Conservation (phyloP, 352 stramenopile species). For the Phytopythium aichiense region DNA sequence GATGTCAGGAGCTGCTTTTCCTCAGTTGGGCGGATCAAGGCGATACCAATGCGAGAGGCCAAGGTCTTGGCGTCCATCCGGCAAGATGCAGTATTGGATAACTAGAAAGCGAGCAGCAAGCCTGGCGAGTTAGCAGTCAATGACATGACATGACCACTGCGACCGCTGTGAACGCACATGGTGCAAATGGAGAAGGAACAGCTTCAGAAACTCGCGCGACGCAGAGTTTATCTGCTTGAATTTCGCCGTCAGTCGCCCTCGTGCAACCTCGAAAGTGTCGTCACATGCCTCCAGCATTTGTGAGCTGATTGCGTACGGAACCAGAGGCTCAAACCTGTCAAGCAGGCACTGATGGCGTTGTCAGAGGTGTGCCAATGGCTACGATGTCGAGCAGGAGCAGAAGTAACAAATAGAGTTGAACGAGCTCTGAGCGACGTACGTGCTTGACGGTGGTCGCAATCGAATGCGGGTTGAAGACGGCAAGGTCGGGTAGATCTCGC, state of each 20-base stretch:
- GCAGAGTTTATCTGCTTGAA: constrained; percentile 33
- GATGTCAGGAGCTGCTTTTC: constrained; percentile 15
- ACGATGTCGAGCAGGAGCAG: not conserved
- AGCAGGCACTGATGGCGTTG: constrained; percentile 11
- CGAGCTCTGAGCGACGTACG: constrained; percentile 8
- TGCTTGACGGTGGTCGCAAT: constrained; percentile 41
- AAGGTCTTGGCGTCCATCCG: constrained; percentile 39
- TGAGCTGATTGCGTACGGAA: constrained; percentile 29
- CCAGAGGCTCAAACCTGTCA: constrained; percentile 35
- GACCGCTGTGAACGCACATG: constrained; percentile 20
- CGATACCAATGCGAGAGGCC: constrained; percentile 31
- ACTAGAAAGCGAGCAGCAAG: constrained; percentile 11
- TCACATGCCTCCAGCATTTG: constrained; percentile 28
- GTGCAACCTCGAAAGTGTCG: constrained; percentile 8
- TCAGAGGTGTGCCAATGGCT: not conserved
- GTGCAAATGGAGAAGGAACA: constrained; percentile 45
- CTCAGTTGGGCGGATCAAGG: constrained; percentile 38
- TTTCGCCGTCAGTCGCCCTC: constrained; percentile 10
- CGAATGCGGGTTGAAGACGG: constrained; percentile 35
- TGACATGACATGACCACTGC: not conserved
- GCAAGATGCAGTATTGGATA: constrained; percentile 33
- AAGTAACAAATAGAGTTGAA: too few species aligned
- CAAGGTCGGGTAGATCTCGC: constrained; percentile 27
- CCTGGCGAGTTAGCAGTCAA: not conserved
- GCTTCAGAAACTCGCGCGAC: constrained; percentile 40